Conservation (phyloP, 345 rosid species). For the Turnera subulata region DNA sequence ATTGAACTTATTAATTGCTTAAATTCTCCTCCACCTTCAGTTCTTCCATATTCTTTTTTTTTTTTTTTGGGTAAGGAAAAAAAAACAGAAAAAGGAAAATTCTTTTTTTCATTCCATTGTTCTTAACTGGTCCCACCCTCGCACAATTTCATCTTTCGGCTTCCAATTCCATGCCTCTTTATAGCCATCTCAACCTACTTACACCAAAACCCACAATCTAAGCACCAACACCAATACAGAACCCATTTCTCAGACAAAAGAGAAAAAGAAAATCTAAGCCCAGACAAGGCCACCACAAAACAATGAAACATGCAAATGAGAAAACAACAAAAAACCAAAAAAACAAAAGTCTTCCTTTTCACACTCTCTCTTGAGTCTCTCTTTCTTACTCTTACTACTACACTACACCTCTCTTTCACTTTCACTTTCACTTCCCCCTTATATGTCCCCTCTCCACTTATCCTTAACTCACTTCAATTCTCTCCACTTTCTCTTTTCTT, state of each 20-base stretch:
- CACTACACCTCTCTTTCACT: neutral
- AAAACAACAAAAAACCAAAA: too few relatives aligned
- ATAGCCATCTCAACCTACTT: neutral
- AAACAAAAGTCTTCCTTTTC: neutral
- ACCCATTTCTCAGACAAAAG: neutral
- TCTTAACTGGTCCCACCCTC: too few relatives aligned
- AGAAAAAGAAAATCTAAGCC: neutral
- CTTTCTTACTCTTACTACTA: neutral
- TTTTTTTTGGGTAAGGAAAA: too few relatives aligned
- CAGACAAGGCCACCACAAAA: neutral
- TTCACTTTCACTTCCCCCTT: neutral
- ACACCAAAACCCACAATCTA: neutral
- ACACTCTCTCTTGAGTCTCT: neutral
- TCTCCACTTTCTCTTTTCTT: neutral
- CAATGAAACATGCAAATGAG: too few relatives aligned
- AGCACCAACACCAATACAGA: neutral
- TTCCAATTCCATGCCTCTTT: too few relatives aligned
- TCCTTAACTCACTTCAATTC: neutral
- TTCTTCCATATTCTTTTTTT: neutral
- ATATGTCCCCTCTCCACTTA: too few relatives aligned
- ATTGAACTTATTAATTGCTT: too few relatives aligned
- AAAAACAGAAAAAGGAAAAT: too few relatives aligned
- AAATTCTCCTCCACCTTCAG: too few relatives aligned
- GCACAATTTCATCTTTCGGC: conserved; percentile 2
- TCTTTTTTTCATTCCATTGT: too few relatives aligned